A percentile compares a stretch with the other conserved stretches of the same genome.
phyloP scores from a whole-genome alignment of 2,329 filamentous ascomycete genomes.

The Metarhizium anisopliae region DNA sequence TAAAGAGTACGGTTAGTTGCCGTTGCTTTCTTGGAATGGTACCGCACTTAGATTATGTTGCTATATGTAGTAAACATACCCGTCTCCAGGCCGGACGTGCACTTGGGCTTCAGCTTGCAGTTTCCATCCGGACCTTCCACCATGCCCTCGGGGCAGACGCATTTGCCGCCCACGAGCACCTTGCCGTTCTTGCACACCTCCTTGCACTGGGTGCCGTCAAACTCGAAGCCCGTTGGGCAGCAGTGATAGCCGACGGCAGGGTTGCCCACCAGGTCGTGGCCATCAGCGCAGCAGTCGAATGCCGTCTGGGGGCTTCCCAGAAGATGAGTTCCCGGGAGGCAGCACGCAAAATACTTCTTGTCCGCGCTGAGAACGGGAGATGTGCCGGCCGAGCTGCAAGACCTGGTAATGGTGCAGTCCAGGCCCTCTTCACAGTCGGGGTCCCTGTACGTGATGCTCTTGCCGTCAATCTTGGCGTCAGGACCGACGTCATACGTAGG shows the following conservation, averaged over 20 bases:
- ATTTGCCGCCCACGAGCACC: constrained; percentile 8
- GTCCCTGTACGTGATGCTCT: constrained; percentile 8
- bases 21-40: not conserved
- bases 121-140: not conserved
- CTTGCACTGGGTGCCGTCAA: constrained; percentile 10
- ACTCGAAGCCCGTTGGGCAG: constrained; percentile 9
- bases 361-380: constrained; percentile 7
- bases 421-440: constrained; percentile 7
- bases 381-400: constrained; percentile 1
- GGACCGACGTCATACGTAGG: constrained; percentile 6
- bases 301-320: constrained; percentile 9
- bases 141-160: constrained; percentile 7
- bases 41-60: no score
- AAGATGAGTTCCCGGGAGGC: constrained; percentile 5
- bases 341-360: constrained; percentile 10
- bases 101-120: constrained; percentile 2
- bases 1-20: not conserved
- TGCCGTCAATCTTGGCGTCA: constrained; percentile 6
- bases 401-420: constrained; percentile 1
- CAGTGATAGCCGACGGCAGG: constrained; percentile 9
- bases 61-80: not conserved
- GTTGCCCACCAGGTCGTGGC: constrained; percentile 9
- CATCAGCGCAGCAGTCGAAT: constrained; percentile 12
- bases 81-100: constrained; percentile 1
- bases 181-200: constrained; percentile 9